Base-by-base conservation (phyloP, 1,284 basidiomycete genomes). In the Chalciporus piperatoides region DNA sequence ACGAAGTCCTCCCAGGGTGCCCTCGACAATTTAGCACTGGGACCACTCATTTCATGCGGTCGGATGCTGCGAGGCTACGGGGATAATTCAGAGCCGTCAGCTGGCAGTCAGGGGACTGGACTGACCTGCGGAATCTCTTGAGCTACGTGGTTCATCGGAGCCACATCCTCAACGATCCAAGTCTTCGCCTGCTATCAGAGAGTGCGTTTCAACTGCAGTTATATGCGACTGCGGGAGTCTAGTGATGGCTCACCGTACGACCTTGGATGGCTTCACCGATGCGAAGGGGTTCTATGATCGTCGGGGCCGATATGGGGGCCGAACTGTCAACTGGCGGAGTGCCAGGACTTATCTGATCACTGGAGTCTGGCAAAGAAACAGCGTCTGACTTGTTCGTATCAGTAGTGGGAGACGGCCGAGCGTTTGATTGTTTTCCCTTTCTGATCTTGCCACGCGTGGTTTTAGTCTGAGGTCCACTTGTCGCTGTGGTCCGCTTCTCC, bases 51-150 rank as follows among this genome's bases (percentile, higher is more conserved):
- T 44, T 45, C 27, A 38, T 36, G 33, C 21, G 14, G 19, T 15
- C 35, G 27, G 25, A 30, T 39, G 37, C 17, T 35, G 9, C 19
- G 17, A 28, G n/a, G 28, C 62, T 65, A 24, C 30, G 19, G 48
- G n/a, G 41, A 40, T 21, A 30, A 25, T 24, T 42, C 42, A 35
- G 28, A 15, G 27, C 32, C 9, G 15, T 38, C 33, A 40, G 41
- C 48, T 27, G 33, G 23, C 14, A 46, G 17, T 30, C 19, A 15
- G 24, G 37, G 49, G 45, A 44, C 6, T 5, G 33, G 33, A 19
- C 53, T 41, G 10, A 65, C 61, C 56, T 65, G 37, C 5, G 10
- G 3, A 17, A 27, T 32, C 21, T 41, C 42, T 44, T 6, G 47
- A 43, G 38, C n/a, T 37, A 28, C 2, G 7, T 2, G 19, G 14